phyloP scores from a whole-genome alignment of 2,329 filamentous ascomycete genomes.

The Neopestalotiopsis rosae region DNA sequence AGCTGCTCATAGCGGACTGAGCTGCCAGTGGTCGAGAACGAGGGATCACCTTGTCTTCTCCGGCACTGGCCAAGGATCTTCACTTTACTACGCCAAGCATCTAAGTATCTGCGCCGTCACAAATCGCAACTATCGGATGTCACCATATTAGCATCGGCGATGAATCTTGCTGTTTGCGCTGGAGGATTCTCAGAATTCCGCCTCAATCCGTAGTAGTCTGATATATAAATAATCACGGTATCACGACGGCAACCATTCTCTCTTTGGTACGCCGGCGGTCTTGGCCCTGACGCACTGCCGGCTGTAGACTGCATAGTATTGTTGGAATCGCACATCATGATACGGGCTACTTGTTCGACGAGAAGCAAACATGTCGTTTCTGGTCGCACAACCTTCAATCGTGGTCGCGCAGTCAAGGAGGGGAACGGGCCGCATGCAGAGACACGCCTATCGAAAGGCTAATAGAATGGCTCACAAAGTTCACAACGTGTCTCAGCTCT shows the following conservation, averaged over 20 bases:
- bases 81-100: background rate
- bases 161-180: background rate
- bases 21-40: background rate
- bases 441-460: background rate
- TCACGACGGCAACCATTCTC: background rate
- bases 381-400: background rate
- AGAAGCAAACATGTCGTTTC: background rate
- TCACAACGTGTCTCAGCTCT: background rate
- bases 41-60: background rate
- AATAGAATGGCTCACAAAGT: background rate
- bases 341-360: background rate
- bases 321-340: no score
- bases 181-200: background rate
- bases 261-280: background rate
- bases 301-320: background rate
- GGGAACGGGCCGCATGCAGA: background rate
- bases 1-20: background rate
- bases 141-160: background rate
- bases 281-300: background rate
- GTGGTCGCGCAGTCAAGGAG: slow-evolving; percentile 3
- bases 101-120: background rate
- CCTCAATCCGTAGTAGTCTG: background rate
- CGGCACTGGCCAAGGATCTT: background rate
- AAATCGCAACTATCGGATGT: background rate
- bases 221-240: slow-evolving; percentile 1